These are phyloP conservation scores for Prunus mume DNA, from an alignment of 306 rosid genomes.

Conservation along the genomic window DNA sequence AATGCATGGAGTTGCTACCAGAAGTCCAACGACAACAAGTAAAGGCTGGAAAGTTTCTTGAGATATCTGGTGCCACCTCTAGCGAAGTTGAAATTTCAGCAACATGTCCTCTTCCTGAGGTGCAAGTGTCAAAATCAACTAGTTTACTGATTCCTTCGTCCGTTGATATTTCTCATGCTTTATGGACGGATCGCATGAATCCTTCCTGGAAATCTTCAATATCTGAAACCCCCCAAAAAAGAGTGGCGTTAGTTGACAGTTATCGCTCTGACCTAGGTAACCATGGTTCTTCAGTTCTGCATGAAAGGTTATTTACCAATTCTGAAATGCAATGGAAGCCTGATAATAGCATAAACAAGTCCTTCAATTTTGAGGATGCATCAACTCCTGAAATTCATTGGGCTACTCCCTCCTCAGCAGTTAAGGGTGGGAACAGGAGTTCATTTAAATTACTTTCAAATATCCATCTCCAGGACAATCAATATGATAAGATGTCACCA, in stretches of 20 bases:
- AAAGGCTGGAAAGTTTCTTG: slow-evolving; percentile 54
- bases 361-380: slow-evolving; percentile 42
- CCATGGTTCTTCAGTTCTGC: slow-evolving; percentile 42
- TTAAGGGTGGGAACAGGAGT: slow-evolving; percentile 40
- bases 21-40: slow-evolving; percentile 69
- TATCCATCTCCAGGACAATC: slow-evolving; percentile 34
- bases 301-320: slow-evolving; percentile 31
- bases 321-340: slow-evolving; percentile 36
- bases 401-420: slow-evolving; percentile 37
- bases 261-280: slow-evolving; percentile 32
- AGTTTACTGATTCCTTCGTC: slow-evolving; percentile 73
- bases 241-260: slow-evolving; percentile 42
- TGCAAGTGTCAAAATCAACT: slow-evolving; percentile 45
- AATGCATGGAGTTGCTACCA: slow-evolving; percentile 84
- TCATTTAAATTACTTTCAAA: slow-evolving; percentile 21
- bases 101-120: slow-evolving; percentile 36
- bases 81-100: slow-evolving; percentile 46
- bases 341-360: slow-evolving; percentile 38
- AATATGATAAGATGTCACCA: slow-evolving; percentile 34
- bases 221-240: slow-evolving; percentile 46
- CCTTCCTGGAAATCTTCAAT: slow-evolving; percentile 42
- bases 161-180: slow-evolving; percentile 32
- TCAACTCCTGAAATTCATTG: slow-evolving; percentile 36
- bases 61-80: slow-evolving; percentile 31
- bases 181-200: slow-evolving; percentile 33